A percentile compares a stretch with the other conserved stretches of the same genome.
Evolutionary conservation across 768 basidiomycete species (phyloP).

Genomic region (Amanita jacksonii): DNA sequence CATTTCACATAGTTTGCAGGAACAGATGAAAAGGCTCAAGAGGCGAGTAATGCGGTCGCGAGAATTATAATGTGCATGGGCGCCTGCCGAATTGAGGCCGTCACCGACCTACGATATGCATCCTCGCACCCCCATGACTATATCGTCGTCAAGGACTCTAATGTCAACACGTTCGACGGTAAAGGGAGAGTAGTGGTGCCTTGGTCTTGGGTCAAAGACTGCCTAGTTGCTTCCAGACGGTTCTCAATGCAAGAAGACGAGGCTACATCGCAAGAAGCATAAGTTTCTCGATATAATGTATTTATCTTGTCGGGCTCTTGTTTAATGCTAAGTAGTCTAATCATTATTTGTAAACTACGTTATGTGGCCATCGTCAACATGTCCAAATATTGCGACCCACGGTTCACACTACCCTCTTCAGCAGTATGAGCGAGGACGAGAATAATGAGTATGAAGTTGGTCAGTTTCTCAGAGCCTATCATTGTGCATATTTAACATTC

Average conservation of each 20-base stretch:
- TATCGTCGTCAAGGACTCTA: constrained; percentile 47
- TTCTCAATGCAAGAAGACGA: constrained; percentile 17
- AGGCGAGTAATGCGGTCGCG: constrained; percentile 38
- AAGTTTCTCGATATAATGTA: constrained; percentile 12
- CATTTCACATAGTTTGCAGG: constrained; percentile 14
- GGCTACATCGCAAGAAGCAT: constrained; percentile 17
- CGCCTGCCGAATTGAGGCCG: constrained; percentile 59
- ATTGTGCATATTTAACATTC: constrained; percentile 6
- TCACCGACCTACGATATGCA: constrained; percentile 36
- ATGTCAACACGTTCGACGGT: constrained; percentile 21
- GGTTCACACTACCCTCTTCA: background rate
- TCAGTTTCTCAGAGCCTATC: constrained; percentile 22
- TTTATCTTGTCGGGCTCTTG: background rate
- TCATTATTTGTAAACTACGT: background rate
- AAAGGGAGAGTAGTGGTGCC: constrained; percentile 30
- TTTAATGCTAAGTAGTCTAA: constrained; percentile 1
- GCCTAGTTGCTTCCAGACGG: constrained; percentile 46
- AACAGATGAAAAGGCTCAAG: constrained; percentile 25
- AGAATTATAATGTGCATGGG: constrained; percentile 76
- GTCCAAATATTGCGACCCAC: constrained; percentile 1
- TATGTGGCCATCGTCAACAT: background rate
- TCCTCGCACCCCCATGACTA: constrained; percentile 43
- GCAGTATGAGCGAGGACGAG: constrained; percentile 28
- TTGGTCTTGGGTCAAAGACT: constrained; percentile 72
- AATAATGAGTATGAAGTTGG: constrained; percentile 58